phyloP scores from a whole-genome alignment of 352 stramenopile species.

The Blastocystis sp. region DNA sequence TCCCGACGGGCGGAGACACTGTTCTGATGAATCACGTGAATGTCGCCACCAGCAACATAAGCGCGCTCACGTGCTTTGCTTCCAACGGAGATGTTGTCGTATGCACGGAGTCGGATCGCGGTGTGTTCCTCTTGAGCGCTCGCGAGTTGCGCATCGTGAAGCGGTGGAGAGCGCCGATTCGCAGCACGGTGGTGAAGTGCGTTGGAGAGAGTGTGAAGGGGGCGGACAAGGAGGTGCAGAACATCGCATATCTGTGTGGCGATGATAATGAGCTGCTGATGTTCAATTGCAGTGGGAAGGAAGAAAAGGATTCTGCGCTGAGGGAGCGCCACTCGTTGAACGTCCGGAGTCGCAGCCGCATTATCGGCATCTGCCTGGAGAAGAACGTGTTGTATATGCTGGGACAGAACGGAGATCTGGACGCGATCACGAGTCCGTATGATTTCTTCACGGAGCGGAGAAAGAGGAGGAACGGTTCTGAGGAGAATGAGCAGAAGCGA shows the following conservation, averaged over 20 bases:
- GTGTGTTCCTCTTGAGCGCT: constrained; percentile 32
- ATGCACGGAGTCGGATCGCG: constrained; percentile 40
- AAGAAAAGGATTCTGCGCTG: constrained; percentile 44
- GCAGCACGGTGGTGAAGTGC: not conserved
- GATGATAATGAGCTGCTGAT: constrained; percentile 65
- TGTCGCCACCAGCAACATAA: not conserved
- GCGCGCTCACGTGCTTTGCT: not conserved
- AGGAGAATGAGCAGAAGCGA: constrained; percentile 27
- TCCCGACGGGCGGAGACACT: not conserved
- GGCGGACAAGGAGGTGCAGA: not conserved
- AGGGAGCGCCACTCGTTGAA: constrained; percentile 50
- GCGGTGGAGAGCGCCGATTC: constrained; percentile 38
- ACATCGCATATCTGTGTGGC: constrained; percentile 49
- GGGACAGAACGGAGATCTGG: constrained; percentile 61
- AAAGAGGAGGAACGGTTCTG: not conserved
- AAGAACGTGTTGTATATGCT: constrained; percentile 23
- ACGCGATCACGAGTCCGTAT: constrained; percentile 3
- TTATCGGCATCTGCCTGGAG: constrained; percentile 9
- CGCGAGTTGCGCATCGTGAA: constrained; percentile 63
- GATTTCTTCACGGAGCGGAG: constrained; percentile 28
- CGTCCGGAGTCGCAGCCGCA: constrained; percentile 49
- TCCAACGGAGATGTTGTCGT: not conserved
- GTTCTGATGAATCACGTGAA: not conserved
- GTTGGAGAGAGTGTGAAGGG: not conserved
- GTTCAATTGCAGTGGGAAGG: constrained; percentile 38